Evolutionary conservation across 225 moss, liverwort and hornwort genomes (phyloP), one percentile per base, ranked within the genome.

Genomic region (Marchantia polymorpha): DNA sequence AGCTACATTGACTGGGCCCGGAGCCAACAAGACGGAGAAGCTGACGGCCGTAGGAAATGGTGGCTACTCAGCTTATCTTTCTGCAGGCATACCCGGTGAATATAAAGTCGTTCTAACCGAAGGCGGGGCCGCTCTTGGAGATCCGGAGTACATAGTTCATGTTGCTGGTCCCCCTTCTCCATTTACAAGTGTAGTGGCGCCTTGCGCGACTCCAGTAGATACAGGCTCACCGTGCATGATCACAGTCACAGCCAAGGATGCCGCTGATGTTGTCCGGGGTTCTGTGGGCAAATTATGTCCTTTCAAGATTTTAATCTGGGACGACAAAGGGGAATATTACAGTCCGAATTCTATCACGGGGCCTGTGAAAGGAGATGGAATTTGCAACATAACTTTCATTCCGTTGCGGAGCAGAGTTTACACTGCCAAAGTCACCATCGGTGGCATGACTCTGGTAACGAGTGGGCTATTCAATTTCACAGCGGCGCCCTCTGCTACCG

Each of bases 241-340:
- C 19, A 31, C 39, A 73, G 52, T 80, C 10, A 20, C 19, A 39
- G 72, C 72, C 1, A 73, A 0, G 58, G 80, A 80, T 73, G 80
- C 48, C 27, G 50, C 59, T 48, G 39, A 7, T 29, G 58, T 50
- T 49, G 19, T 19, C 10, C 53, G 55, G 39, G 50, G 3, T 16
- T 49, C 73, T 49, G 60, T 60, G 25, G 52, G 60, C 8, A 72
- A 73, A 60, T 4, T 63, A 0, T 80, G 80, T 70, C 80, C 80
- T 12, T 80, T 80, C 73, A 73, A 60, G 14, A 56, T 80, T 26
- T n/a, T 39, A 11, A 80, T 80, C 20, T 72, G 73, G 80, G 80
- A 80, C 48, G n/a, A 39, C 0, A 80, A 72, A 50, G 60, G 72
- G 8, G 23, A 29, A 4, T 31, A 25, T 49, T 72, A 80, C 59